These are phyloP conservation scores for Marchantia paleacea DNA, from an alignment of 225 moss, liverwort and hornwort genomes.

Conservation along the genomic window DNA sequence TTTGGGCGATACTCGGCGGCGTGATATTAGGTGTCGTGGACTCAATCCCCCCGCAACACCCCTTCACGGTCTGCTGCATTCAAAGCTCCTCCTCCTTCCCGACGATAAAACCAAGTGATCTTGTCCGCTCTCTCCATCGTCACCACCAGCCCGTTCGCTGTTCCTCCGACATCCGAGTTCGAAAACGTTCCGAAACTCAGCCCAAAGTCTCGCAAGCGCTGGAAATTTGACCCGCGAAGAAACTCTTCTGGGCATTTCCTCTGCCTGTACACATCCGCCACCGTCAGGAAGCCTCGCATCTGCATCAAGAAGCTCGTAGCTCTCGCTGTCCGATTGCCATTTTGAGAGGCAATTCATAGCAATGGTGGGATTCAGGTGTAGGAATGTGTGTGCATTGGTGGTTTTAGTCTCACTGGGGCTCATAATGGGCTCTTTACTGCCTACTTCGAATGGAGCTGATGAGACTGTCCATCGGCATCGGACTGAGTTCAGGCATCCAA, in stretches of 20 bases:
- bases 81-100: background rate
- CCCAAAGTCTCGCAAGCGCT: background rate
- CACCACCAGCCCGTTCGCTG: background rate
- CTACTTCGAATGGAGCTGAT: background rate
- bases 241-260: background rate
- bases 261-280: background rate
- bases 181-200: background rate
- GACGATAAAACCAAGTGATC: background rate
- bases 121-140: background rate
- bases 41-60: background rate
- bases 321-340: background rate
- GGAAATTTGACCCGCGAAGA: no score
- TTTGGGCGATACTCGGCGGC: slow-evolving; percentile 12
- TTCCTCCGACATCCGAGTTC: background rate
- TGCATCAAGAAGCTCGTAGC: background rate
- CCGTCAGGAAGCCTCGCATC: background rate
- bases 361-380: background rate
- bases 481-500: background rate
- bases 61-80: background rate
- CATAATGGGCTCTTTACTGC: background rate
- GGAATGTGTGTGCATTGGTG: background rate
- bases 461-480: background rate
- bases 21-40: slow-evolving; percentile 8
- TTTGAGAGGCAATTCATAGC: background rate
- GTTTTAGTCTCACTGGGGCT: background rate